phyloP scores from a whole-genome alignment of 371 early-diverging fungal species.

The Mortierella sp. region DNA sequence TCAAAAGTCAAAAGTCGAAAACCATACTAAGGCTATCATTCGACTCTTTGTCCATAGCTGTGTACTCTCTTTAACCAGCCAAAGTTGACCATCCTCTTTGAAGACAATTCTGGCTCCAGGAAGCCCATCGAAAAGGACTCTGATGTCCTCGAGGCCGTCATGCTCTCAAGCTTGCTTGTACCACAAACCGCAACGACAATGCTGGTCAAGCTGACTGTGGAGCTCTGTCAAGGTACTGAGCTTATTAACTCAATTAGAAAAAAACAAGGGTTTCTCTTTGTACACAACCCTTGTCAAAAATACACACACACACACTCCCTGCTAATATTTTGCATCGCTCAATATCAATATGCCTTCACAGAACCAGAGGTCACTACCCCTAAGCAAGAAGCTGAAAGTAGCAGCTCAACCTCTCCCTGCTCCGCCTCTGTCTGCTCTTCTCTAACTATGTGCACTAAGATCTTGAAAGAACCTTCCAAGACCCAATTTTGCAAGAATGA shows the following conservation, averaged over 20 bases:
- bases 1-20: not conserved
- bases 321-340: not conserved
- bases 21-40: not conserved
- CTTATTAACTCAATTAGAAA: not conserved
- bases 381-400: no score
- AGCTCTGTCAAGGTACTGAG: constrained; percentile 17
- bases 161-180: constrained; percentile 13
- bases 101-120: constrained; percentile 16
- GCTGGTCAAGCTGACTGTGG: constrained; percentile 27
- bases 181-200: constrained; percentile 15
- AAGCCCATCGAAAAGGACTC: constrained; percentile 13
- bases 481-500: not conserved
- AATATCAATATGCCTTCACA: not conserved
- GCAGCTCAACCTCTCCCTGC: not conserved
- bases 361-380: not conserved
- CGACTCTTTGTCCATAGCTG: constrained; percentile 5
- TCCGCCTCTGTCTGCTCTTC: not conserved
- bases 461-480: not conserved
- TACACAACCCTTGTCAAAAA: not conserved
- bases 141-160: constrained; percentile 29
- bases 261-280: not conserved
- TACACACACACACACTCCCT: not conserved
- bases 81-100: constrained; percentile 21
- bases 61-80: constrained; percentile 24
- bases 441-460: not conserved